Conservation (phyloP, 75 land plant species). For the Picea sitchensis region DNA sequence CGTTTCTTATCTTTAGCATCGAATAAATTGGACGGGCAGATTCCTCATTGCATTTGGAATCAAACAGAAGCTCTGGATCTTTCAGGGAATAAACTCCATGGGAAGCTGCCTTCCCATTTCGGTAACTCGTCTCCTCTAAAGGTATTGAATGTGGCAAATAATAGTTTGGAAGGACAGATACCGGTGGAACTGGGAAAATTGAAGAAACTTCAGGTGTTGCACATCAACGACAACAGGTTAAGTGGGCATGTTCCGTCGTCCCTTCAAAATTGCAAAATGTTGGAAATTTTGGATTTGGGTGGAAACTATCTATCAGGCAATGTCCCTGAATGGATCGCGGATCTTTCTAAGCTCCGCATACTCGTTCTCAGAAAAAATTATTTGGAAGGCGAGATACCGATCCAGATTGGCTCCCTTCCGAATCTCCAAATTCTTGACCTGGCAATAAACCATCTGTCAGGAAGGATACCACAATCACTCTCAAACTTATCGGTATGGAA, state of each 20-base stretch:
- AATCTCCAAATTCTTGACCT: slow-evolving; percentile 1
- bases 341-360: not conserved
- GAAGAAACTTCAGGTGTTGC: not conserved
- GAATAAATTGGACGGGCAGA: not conserved
- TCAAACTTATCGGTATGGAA: not conserved
- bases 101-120: not conserved
- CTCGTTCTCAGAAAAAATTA: not conserved
- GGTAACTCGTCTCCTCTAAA: not conserved
- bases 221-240: not conserved
- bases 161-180: not conserved
- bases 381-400: not conserved
- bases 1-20: not conserved
- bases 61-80: not conserved
- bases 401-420: not conserved
- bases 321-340: not conserved
- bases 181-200: not conserved
- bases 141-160: not conserved
- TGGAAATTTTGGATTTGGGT: slow-evolving; percentile 5
- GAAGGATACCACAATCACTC: not conserved
- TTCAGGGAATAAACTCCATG: not conserved
- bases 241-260: not conserved
- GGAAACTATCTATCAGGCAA: not conserved
- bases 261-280: not conserved
- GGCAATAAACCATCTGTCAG: not conserved
- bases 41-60: not conserved